phyloP scores from a whole-genome alignment of 106 monocot species.

The Posidonia australis region DNA sequence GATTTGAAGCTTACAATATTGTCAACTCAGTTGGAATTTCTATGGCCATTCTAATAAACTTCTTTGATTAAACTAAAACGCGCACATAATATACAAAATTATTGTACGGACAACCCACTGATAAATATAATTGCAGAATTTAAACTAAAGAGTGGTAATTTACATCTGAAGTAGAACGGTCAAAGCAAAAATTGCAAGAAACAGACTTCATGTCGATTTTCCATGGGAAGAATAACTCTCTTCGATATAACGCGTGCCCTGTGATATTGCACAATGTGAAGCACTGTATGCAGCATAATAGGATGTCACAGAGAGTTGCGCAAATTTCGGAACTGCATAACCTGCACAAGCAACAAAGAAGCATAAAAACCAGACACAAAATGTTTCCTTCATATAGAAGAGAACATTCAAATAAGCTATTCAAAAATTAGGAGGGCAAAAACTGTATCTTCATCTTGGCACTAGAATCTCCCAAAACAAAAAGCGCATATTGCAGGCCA shows the following conservation, averaged over 20 bases:
- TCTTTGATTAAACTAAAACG: too few relatives aligned
- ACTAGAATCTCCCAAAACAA: too few relatives aligned
- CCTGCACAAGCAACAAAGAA: conserved; percentile 28
- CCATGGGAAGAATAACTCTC: conserved; percentile 23
- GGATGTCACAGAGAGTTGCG: conserved; percentile 81
- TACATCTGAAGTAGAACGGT: conserved; percentile 4
- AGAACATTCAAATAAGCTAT: background rate
- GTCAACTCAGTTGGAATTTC: too few relatives aligned
- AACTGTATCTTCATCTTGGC: too few relatives aligned
- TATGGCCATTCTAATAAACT: too few relatives aligned
- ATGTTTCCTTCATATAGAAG: background rate
- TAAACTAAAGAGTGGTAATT: background rate
- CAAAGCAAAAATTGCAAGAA: too few relatives aligned
- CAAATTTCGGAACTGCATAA: conserved; percentile 62
- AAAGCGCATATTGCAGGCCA: background rate
- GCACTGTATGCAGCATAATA: conserved; percentile 69
- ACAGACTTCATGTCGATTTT: conserved; percentile 14
- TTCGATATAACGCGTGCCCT: conserved; percentile 58
- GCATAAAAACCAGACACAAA: too few relatives aligned
- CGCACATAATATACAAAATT: background rate
- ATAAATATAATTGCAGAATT: background rate
- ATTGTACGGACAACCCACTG: background rate
- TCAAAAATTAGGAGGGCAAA: background rate
- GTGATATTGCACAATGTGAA: conserved; percentile 74
- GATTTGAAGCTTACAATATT: too few relatives aligned